phyloP scores from a whole-genome alignment of 257 asterid genomes.

The Solanum megistacrolobum region DNA sequence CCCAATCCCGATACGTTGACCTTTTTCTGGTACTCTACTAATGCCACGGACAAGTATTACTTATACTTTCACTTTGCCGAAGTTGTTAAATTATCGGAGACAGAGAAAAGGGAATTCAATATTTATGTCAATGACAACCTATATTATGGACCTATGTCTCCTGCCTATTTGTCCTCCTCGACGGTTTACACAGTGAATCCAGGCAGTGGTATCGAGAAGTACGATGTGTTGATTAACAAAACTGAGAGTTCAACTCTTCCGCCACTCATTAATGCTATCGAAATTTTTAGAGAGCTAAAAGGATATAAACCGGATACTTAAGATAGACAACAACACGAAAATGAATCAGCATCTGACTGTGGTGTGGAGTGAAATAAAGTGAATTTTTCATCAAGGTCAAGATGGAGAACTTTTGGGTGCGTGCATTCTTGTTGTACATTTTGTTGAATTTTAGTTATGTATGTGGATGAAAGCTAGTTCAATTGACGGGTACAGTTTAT shows the following conservation, averaged over 20 bases:
- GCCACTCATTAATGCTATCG: constrained; percentile 5
- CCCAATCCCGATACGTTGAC: neutral
- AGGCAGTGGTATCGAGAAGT: neutral
- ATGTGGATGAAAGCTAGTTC: neutral
- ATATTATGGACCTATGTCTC: neutral
- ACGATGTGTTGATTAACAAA: neutral
- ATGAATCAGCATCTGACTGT: neutral
- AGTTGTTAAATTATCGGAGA: neutral
- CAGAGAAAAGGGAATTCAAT: neutral
- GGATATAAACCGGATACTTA: neutral
- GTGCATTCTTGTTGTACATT: neutral
- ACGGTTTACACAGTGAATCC: neutral
- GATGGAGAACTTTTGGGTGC: neutral
- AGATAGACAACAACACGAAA: neutral
- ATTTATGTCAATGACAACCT: neutral
- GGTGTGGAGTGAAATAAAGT: neutral
- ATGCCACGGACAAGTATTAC: neutral
- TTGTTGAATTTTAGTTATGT: neutral
- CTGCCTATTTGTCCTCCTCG: neutral
- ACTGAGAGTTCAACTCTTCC: constrained; percentile 5
- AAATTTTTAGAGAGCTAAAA: neutral
- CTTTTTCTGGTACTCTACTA: neutral
- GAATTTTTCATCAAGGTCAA: neutral
- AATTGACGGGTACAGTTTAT: neutral
- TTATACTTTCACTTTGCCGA: constrained; percentile 13